Conservation (phyloP, 2,329 filamentous ascomycete species). For the Colletotrichum simmondsii region DNA sequence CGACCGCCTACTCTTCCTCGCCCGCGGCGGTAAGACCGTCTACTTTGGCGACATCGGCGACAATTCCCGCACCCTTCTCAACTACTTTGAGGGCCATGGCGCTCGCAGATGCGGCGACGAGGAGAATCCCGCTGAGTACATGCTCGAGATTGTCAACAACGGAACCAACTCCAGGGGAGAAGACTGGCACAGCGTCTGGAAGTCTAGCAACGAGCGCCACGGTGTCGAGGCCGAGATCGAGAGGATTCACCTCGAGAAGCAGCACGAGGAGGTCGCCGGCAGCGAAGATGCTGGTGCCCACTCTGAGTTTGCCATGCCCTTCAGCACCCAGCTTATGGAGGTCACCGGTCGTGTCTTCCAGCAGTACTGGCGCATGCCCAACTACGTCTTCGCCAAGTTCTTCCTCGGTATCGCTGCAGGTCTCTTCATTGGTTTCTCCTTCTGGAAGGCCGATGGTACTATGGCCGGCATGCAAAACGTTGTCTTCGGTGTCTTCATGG, state of each 20-base stretch:
- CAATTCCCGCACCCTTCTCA: conserved; percentile 65
- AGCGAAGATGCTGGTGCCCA: conserved; percentile 43
- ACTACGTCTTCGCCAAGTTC: conserved; percentile 81
- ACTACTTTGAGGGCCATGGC: conserved; percentile 75
- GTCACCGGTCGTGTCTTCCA: conserved; percentile 79
- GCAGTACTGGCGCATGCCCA: conserved; percentile 85
- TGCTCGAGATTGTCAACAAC: conserved; percentile 67
- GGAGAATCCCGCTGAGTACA: conserved; percentile 82
- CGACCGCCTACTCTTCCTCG: conserved; percentile 72
- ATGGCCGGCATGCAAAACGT: conserved; percentile 79
- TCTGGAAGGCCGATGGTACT: conserved; percentile 66
- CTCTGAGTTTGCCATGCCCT: conserved; percentile 83
- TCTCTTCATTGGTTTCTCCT: conserved; percentile 82
- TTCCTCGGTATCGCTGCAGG: conserved; percentile 67
- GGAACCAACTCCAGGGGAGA: conserved; percentile 49
- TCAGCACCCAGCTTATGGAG: conserved; percentile 70
- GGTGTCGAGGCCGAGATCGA: conserved; percentile 71
- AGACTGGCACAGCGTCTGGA: conserved; percentile 79
- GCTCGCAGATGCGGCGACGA: conserved; percentile 67
- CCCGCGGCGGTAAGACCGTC: conserved; percentile 72
- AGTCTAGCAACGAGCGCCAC: conserved; percentile 60
- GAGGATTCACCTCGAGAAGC: conserved; percentile 65
- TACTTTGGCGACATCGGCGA: conserved; percentile 76
- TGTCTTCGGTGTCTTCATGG: conserved; percentile 80
- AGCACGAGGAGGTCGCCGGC: conserved; percentile 31